Conservation (phyloP, 31 red algal species). For the Porphyra umbilicalis region DNA sequence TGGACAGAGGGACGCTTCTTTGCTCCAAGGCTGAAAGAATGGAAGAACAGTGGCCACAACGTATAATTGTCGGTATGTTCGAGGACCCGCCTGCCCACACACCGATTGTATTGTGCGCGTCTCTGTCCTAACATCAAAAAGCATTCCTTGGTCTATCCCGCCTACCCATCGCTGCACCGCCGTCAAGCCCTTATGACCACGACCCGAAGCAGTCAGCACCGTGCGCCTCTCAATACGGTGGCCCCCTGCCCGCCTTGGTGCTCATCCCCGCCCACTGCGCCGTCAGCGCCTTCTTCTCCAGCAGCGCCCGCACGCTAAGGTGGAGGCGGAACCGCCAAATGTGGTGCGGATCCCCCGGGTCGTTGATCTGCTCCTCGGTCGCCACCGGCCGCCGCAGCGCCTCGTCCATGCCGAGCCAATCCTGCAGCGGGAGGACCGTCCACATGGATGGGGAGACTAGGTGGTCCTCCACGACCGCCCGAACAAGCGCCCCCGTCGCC, state of each 20-base stretch:
- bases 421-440: conserved; percentile 83
- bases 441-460: conserved; percentile 71
- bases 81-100: no score
- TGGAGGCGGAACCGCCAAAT: conserved; percentile 86
- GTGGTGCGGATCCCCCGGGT: conserved; percentile 64
- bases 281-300: conserved; percentile 36
- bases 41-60: no score
- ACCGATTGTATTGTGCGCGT: no score
- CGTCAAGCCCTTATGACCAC: no score
- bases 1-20: no score
- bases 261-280: conserved; percentile 20
- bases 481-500: conserved; percentile 47
- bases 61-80: no score
- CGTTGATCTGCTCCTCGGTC: conserved; percentile 82
- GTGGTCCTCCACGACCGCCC: conserved; percentile 56
- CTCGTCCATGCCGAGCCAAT: conserved; percentile 77
- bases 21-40: no score
- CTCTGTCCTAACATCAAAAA: no score
- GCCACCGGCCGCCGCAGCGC: conserved; percentile 41
- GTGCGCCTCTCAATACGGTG: conserved; percentile 38
- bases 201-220: no score
- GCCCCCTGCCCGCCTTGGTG: conserved; percentile 19
- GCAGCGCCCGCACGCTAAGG: conserved; percentile 25
- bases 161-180: no score
- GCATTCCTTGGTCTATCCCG: no score